Base-by-base conservation (phyloP, 495 filamentous ascomycete genomes). In the Chaetomidium leptoderma region DNA sequence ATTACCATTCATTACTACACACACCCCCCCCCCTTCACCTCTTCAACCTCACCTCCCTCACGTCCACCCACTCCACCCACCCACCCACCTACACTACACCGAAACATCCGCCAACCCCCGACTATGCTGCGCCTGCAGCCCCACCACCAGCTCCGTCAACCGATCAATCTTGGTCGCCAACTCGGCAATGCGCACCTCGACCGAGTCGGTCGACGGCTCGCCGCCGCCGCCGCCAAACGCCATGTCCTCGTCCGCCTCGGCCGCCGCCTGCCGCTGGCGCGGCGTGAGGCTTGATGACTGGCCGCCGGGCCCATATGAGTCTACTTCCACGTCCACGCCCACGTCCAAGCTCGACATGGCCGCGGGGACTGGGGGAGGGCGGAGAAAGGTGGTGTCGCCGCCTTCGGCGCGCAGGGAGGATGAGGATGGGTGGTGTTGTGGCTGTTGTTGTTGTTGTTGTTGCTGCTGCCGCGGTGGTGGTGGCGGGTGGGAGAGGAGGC, bases 141-240 rank as follows among this genome's bases (percentile, higher is more conserved):
- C 53, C 21, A 77, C 44, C 13, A 80, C 67, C 27, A 78, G 52
- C 39, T 72, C 67, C 3, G 77, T 78, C 53, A 80, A 44, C 4
- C 71, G 69, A 53, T 80, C 77, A 55, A 80, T 78, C 70, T 78
- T 80, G 27, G 64, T 63, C 8, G 70, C 52, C 47, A 80, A 40
- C 26, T 80, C 77, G 4, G 69, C 67, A 51, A 80, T 75, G n/a
- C 62, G 67, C 1, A 65, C 66, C 49, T 77, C 74, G n/a, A 76
- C 65, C 53, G n/a, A n/a, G n/a, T 75, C 70, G 21, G 59, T 67
- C 16, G 69, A 62, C 19, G 64, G 64, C 40, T 71, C 61, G 17
- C n/a, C n/a, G n/a, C n/a, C n/a, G n/a, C n/a, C n/a, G n/a, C n/a
- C n/a, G n/a, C 60, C 63, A 24, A 61, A 62, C 29, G 69, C 64